Evolutionary conservation across 2,329 filamentous ascomycete species (phyloP).

Genomic region (Talaromyces sp.): DNA sequence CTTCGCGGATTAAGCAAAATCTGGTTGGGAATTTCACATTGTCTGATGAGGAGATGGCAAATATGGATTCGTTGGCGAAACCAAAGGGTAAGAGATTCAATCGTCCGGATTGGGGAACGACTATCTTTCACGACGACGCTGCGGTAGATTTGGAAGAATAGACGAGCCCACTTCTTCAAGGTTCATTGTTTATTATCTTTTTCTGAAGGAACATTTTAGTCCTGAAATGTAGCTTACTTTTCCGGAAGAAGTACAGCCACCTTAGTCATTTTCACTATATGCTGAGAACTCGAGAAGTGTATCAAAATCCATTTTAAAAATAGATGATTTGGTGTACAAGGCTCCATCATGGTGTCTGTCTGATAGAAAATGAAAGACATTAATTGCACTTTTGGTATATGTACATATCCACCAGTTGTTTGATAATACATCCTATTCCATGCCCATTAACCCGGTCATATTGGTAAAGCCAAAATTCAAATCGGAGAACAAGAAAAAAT

Average conservation of each 20-base stretch:
- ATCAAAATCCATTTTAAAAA: no score
- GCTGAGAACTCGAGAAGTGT: no score
- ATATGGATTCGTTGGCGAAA: slow-evolving; percentile 12
- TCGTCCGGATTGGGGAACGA: slow-evolving; percentile 18
- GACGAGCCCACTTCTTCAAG: not conserved
- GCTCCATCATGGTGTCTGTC: no score
- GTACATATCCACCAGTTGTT: no score
- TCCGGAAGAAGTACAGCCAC: not conserved
- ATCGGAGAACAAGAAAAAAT: slow-evolving; percentile 4
- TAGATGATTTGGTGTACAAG: no score
- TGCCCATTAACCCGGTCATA: not conserved
- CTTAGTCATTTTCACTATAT: not conserved
- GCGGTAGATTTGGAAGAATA: slow-evolving; percentile 20
- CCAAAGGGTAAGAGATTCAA: slow-evolving; percentile 17
- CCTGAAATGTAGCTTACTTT: not conserved
- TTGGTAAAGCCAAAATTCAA: slow-evolving; percentile 4
- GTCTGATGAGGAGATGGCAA: slow-evolving; percentile 10
- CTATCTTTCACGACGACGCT: slow-evolving; percentile 19
- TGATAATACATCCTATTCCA: not conserved
- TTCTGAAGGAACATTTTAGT: not conserved
- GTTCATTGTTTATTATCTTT: not conserved
- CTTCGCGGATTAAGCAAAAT: slow-evolving; percentile 42
- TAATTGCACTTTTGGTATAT: not conserved
- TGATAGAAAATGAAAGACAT: not conserved
- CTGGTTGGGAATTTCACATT: slow-evolving; percentile 30